A percentile compares a stretch with the other conserved stretches of the same genome.
These are phyloP conservation scores for Phaeophleospora eucalypticola DNA, from an alignment of 2,329 filamentous ascomycete species.

Conservation along the genomic window DNA sequence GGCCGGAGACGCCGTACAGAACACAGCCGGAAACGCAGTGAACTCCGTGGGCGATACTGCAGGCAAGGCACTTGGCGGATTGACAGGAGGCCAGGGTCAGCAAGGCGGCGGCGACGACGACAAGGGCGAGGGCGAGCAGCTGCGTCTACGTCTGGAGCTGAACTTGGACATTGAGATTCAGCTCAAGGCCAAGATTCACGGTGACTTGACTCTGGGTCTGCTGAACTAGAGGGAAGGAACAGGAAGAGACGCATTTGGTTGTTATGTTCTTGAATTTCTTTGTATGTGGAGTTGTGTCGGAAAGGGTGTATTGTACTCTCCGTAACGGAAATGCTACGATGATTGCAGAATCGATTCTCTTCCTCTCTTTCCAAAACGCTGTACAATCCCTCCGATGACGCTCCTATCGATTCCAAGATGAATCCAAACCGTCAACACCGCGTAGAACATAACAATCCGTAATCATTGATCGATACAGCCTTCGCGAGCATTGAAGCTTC, in stretches of 20 bases:
- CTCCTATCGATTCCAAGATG: too few species aligned
- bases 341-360: too few species aligned
- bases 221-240: conserved; percentile 31
- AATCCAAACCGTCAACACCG: too few species aligned
- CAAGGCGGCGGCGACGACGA: conserved; percentile 28
- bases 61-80: conserved; percentile 45
- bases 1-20: conserved; percentile 53
- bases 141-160: conserved; percentile 55
- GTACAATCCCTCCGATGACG: too few species aligned
- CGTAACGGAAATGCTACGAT: background rate
- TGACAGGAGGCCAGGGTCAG: conserved; percentile 40
- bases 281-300: background rate
- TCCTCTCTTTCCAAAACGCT: too few species aligned
- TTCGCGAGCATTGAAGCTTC: too few species aligned
- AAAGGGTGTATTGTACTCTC: conserved; percentile 9
- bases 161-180: conserved; percentile 62
- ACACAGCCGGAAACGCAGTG: conserved; percentile 48
- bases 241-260: background rate
- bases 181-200: conserved; percentile 62
- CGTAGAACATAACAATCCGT: too few species aligned
- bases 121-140: conserved; percentile 43
- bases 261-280: background rate
- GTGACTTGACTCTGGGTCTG: conserved; percentile 57
- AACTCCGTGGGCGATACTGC: conserved; percentile 43
- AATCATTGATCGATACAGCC: too few species aligned